Base-by-base conservation (phyloP, 495 filamentous ascomycete genomes). In the Penicillium simplicissimum region DNA sequence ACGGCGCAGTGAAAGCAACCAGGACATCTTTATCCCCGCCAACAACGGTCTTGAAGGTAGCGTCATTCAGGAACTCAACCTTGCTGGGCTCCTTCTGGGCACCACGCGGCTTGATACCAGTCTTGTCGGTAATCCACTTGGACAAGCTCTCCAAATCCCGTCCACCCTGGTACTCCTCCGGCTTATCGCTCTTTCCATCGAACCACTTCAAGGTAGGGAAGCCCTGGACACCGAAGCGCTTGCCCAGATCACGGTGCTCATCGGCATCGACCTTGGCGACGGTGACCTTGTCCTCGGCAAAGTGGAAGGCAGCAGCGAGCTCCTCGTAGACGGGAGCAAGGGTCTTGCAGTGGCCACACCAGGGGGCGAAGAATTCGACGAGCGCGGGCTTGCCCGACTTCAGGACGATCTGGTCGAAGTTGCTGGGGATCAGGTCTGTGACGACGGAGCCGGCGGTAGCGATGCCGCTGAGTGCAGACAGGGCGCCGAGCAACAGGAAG, bases 261-360 rank as follows among this genome's bases (percentile, higher is more conserved):
- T 98, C 95, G 47, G 93, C 95, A 71, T 98, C 92, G 69, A 98
- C 95, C 81, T 98, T 98, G 65, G 86, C 95, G 69, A 98, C 91
- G 69, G 84, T 86, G 33, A 98, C 86, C 71, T 94, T 92, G 75
- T 96, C 88, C 65, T 88, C 85, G 64, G 87, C 85, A 62, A 83
- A 86, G 40, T 87, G 85, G 72, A 90, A 93, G 54, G 78, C 79
- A 36, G 82, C 74, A 54, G 87, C 94, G n/a, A 98, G 86, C 75
- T 98, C 90, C 74, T 98, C 95, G 75, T 95, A 98, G 56, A 95
- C 80, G 42, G 95, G 95, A 21, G 93, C 96, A 10, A 98, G 90
- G 62, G 78, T 97, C 82, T 98, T 98, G 90, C 95, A 98, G 84
- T 98, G 92, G 49, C 96, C 96, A 76, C 96, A 98, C 95, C 95